Evolutionary conservation across 495 filamentous ascomycete genomes (phyloP).

Genomic region (Annulohypoxylon bovei): DNA sequence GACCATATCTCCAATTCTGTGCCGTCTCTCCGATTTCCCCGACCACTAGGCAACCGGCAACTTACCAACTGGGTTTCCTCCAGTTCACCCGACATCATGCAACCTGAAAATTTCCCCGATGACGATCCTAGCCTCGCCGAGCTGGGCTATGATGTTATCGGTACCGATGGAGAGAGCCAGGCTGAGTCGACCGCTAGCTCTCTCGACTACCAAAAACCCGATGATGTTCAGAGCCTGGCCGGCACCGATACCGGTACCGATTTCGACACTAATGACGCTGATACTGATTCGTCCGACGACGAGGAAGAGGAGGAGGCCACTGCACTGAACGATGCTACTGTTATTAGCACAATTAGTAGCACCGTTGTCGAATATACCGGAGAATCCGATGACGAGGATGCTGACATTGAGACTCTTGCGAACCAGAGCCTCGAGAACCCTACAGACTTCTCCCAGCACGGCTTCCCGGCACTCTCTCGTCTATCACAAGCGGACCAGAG

Average conservation of each 20-base stretch:
- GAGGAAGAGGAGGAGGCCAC: constrained; percentile 51
- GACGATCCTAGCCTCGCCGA: constrained; percentile 61
- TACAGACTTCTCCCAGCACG: constrained; percentile 44
- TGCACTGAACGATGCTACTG: constrained; percentile 25
- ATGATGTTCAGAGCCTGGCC: constrained; percentile 65
- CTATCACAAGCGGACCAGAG: constrained; percentile 18
- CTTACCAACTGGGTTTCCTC: constrained; percentile 63
- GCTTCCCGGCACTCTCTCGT: constrained; percentile 21
- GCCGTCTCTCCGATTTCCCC: constrained; percentile 60
- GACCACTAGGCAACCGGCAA: constrained; percentile 56
- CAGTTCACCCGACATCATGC: constrained; percentile 61
- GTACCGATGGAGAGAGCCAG: constrained; percentile 60
- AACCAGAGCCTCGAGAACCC: constrained; percentile 45
- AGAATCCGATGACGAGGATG: constrained; percentile 45
- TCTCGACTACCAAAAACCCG: constrained; percentile 56
- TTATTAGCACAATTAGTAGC: constrained; percentile 40
- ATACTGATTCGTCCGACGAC: constrained; percentile 50
- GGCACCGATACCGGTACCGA: constrained; percentile 59
- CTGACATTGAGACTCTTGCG: constrained; percentile 47
- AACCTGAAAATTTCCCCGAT: constrained; percentile 50
- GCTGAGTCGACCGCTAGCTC: constrained; percentile 57
- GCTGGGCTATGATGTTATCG: constrained; percentile 68
- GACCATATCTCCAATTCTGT: constrained; percentile 46
- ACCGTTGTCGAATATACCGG: constrained; percentile 43
- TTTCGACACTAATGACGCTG: constrained; percentile 44